These are phyloP conservation scores for Cornus controversa DNA, from an alignment of 148 eudicot genomes.

Conservation along the genomic window DNA sequence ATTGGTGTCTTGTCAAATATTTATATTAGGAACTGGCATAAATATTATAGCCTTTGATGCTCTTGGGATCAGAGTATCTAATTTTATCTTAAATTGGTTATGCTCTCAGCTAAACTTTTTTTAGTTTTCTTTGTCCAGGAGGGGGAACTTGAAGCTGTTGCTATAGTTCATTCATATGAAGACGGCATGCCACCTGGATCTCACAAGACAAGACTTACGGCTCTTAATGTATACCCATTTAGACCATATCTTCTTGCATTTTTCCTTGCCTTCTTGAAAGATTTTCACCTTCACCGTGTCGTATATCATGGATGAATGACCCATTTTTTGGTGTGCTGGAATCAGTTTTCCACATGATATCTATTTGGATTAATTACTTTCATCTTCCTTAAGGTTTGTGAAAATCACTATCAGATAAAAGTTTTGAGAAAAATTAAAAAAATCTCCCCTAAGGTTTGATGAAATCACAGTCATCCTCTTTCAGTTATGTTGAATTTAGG, in stretches of 20 bases:
- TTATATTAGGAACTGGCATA: not conserved
- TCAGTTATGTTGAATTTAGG: too few species aligned
- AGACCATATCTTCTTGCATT: constrained; percentile 10
- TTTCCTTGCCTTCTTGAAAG: constrained; percentile 1
- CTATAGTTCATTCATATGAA: constrained; percentile 85
- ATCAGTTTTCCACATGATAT: not conserved
- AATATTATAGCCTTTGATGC: not conserved
- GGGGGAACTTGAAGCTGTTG: constrained; percentile 79
- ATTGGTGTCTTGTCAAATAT: not conserved
- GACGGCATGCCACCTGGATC: constrained; percentile 81
- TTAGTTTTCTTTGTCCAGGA: constrained; percentile 47
- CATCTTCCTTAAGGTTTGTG: too few species aligned
- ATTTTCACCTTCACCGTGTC: not conserved
- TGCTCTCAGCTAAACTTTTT: constrained; percentile 2
- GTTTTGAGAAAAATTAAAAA: too few species aligned
- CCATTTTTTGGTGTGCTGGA: not conserved
- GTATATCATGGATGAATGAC: not conserved
- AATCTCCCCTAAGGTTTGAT: too few species aligned
- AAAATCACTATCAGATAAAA: too few species aligned
- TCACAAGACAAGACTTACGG: constrained; percentile 85
- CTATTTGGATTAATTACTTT: too few species aligned
- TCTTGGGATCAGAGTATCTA: not conserved
- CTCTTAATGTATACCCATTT: constrained; percentile 70
- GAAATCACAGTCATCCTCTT: too few species aligned
- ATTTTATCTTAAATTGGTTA: not conserved